Evolutionary conservation across 305 asterid genomes (phyloP).

Genomic region (Plantago coronopus): DNA sequence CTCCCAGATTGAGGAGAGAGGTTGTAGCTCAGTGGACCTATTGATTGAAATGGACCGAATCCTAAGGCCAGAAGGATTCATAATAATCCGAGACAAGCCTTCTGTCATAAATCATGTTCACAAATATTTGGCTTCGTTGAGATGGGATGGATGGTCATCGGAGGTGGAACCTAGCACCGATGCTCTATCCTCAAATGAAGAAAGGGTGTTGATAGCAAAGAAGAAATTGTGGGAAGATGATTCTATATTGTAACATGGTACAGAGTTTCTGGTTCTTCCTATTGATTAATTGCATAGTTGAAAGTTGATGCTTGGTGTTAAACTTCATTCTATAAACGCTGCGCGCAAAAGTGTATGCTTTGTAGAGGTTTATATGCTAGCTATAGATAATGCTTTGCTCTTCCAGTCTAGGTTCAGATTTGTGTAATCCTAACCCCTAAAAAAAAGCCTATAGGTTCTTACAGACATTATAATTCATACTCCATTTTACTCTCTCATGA

Average conservation of each 20-base stretch:
- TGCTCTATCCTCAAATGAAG: constrained; percentile 52
- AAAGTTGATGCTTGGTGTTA: constrained; percentile 1
- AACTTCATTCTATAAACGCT: not conserved
- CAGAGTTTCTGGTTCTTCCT: constrained; percentile 17
- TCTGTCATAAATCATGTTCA: constrained; percentile 43
- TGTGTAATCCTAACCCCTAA: not conserved
- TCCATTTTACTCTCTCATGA: not conserved
- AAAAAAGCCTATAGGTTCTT: not conserved
- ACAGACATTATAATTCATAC: not conserved
- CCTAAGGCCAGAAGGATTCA: constrained; percentile 77
- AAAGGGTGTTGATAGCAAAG: constrained; percentile 61
- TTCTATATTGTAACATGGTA: constrained; percentile 27
- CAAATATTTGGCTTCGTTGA: constrained; percentile 56
- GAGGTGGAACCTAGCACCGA: constrained; percentile 69
- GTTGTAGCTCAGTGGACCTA: constrained; percentile 76
- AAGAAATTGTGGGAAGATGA: constrained; percentile 52
- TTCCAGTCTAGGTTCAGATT: not conserved
- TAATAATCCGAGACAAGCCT: constrained; percentile 67
- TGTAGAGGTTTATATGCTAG: constrained; percentile 16
- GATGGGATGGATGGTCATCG: constrained; percentile 81
- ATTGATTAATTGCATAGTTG: constrained; percentile 6
- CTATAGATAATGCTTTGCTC: not conserved
- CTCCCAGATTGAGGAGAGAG: constrained; percentile 58
- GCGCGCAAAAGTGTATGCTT: constrained; percentile 20
- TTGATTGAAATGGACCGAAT: constrained; percentile 87